phyloP scores from a whole-genome alignment of 352 stramenopile species.

The Globisporangium yorkense region DNA sequence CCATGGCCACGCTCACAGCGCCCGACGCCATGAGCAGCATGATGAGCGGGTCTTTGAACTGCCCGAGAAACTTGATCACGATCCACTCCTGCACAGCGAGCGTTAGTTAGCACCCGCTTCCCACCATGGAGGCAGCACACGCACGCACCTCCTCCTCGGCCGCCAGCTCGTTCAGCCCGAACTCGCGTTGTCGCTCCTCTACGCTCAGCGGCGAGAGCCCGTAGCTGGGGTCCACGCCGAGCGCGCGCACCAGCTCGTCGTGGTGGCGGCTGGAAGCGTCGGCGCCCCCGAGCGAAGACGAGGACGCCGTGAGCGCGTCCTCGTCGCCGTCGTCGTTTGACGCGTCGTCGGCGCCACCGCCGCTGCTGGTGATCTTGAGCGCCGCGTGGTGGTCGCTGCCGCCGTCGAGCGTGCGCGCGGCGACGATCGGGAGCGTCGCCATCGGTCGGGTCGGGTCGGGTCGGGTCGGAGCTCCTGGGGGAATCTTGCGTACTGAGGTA shows the following conservation, averaged over 20 bases:
- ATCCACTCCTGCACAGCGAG: constrained; percentile 51
- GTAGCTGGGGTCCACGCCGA: constrained; percentile 60
- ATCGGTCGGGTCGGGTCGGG: neutral
- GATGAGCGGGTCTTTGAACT: constrained; percentile 98
- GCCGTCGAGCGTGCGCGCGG: constrained; percentile 9
- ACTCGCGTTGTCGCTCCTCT: constrained; percentile 55
- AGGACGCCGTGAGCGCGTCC: constrained; percentile 11
- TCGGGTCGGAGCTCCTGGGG: neutral
- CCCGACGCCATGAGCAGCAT: constrained; percentile 93
- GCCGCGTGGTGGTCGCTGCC: neutral
- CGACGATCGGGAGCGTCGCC: constrained; percentile 12
- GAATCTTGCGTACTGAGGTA: neutral
- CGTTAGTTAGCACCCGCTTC: no score
- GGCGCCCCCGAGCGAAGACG: constrained; percentile 14
- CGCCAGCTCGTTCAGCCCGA: constrained; percentile 68
- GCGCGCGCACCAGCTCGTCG: constrained; percentile 56
- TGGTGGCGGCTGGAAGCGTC: constrained; percentile 15
- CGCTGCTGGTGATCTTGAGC: constrained; percentile 10
- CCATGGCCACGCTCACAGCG: constrained; percentile 87
- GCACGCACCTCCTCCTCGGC: constrained; percentile 45
- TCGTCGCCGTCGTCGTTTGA: constrained; percentile 4
- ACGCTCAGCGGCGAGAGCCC: constrained; percentile 52
- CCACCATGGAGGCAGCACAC: neutral
- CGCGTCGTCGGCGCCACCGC: neutral
- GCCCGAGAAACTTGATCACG: constrained; percentile 87